Percentiles rank a stretch among this genome's conserved stretches.
phyloP scores from a whole-genome alignment of 768 basidiomycete genomes.

The Hortiboletus campestris region DNA sequence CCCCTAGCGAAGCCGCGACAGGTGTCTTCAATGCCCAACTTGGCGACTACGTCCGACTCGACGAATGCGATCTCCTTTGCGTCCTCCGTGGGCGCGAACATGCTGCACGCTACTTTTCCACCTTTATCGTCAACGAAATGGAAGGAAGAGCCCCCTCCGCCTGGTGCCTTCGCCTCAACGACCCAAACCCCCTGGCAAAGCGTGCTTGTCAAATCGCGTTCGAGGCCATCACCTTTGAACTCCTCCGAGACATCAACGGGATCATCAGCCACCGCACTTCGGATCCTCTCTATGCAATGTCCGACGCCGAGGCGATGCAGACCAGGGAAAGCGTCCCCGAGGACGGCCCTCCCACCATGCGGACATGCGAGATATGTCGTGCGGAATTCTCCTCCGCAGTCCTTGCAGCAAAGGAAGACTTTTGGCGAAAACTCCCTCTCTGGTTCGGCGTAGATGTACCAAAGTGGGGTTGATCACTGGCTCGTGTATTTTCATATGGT shows the following conservation, averaged over 20 bases:
- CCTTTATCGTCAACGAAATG: constrained; percentile 71
- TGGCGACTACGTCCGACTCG: constrained; percentile 39
- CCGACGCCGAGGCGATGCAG: constrained; percentile 67
- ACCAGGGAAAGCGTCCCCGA: constrained; percentile 47
- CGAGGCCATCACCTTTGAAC: constrained; percentile 71
- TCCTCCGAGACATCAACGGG: constrained; percentile 71
- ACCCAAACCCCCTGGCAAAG: constrained; percentile 42
- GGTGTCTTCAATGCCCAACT: constrained; percentile 45
- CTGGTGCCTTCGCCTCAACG: constrained; percentile 49
- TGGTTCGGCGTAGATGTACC: constrained; percentile 63
- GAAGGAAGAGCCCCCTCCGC: constrained; percentile 58
- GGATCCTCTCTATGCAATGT: constrained; percentile 69
- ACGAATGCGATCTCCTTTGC: constrained; percentile 53
- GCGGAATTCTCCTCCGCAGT: constrained; percentile 61
- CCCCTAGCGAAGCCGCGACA: constrained; percentile 57
- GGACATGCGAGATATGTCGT: constrained; percentile 65
- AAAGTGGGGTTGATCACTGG: constrained; percentile 33
- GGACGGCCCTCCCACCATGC: constrained; percentile 42
- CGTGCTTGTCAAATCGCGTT: constrained; percentile 69
- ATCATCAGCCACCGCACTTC: constrained; percentile 62
- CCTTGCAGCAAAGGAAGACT: constrained; percentile 55
- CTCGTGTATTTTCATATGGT: constrained; percentile 15
- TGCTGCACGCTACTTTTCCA: constrained; percentile 70
- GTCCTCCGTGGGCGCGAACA: constrained; percentile 71
- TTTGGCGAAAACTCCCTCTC: constrained; percentile 60